Conservation (phyloP, 768 basidiomycete species). For the Lentinula aciculospora region DNA sequence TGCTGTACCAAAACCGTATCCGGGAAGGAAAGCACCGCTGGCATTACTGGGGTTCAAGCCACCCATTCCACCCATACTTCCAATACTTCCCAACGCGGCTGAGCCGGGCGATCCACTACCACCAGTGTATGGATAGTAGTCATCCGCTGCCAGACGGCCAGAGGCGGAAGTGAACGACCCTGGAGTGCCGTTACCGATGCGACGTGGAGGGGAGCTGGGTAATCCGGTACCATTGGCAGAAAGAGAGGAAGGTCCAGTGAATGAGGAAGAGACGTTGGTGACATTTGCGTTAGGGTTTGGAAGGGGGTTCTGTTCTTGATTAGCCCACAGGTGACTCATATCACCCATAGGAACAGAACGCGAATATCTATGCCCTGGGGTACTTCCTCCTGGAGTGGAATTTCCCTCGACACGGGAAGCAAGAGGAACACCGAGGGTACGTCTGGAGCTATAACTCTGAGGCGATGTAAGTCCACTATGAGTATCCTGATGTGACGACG, state of each 20-base stretch:
- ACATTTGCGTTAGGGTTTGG: background rate
- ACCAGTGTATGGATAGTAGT: slow-evolving; percentile 23
- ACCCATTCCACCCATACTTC: slow-evolving; percentile 19
- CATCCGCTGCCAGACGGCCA: slow-evolving; percentile 13
- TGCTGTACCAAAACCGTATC: slow-evolving; percentile 59
- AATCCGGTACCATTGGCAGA: slow-evolving; percentile 11
- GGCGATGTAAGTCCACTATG: slow-evolving; percentile 10
- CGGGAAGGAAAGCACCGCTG: slow-evolving; percentile 76
- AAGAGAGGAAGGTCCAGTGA: slow-evolving; percentile 18
- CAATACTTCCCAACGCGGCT: slow-evolving; percentile 19
- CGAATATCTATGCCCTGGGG: slow-evolving; percentile 65
- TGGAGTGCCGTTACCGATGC: slow-evolving; percentile 28
- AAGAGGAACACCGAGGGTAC: slow-evolving; percentile 16
- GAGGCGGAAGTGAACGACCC: slow-evolving; percentile 43
- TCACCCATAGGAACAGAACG: slow-evolving; percentile 79
- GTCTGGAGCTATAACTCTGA: slow-evolving; percentile 3
- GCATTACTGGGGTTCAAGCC: slow-evolving; percentile 66
- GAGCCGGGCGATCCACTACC: slow-evolving; percentile 20
- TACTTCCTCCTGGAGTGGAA: slow-evolving; percentile 10
- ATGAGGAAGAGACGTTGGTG: slow-evolving; percentile 13
- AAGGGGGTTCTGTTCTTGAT: slow-evolving; percentile 28
- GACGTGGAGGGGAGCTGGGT: slow-evolving; percentile 31
- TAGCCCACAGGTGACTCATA: slow-evolving; percentile 75
- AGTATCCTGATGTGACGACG: slow-evolving; percentile 24
- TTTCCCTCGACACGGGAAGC: slow-evolving; percentile 17